Evolutionary conservation across 1,139 yeast species (phyloP), one percentile per base, ranked within the genome.

Genomic region (Debaryomyces singareniensis): DNA sequence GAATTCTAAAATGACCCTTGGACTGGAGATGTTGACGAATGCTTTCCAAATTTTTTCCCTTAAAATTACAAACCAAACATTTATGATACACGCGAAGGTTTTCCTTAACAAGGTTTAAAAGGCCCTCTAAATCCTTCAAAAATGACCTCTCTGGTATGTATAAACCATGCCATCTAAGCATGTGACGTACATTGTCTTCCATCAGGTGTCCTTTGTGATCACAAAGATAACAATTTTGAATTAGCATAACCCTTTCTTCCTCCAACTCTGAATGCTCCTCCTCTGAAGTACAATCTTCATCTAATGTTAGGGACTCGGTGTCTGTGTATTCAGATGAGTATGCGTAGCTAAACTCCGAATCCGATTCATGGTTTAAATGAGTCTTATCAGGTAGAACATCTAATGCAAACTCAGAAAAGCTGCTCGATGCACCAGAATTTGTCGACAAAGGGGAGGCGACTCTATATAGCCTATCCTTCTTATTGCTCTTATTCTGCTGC

Each of bases 371-470:
- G 15, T 16, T 24, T 18, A 18, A 16, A 18, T 22, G 21, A 4
- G 34, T 29, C 16, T 23, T 11, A 22, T 30, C 28, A 10, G 26
- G 16, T 5, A 81, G 68, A 7, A 76, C 80, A 10, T 84, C 86
- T 16, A 81, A 57, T 1, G 89, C 78, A 43, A 83, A 72, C 30
- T 73, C 70, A 0, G 93, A 80, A 20, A 75, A 57, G 24, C 70
- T 73, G n/a, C 21, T 18, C 2, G 85, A 76, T 0, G 64, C 60
- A 4, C 72, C 65, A 3, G 82, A 73, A 7, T 6, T 7, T n/a
- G 10, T 15, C n/a, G 15, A 20, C 6, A 13, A 16, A 27, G 15
- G 29, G 14, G 13, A 7, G 0, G 73, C 67, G 2, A 83, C 81
- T 40, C 84, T 74, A 11, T 46, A 38, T 3, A 56, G 61, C 29